Evolutionary conservation across 257 asterid genomes (phyloP), one percentile per base, ranked within the genome.

Genomic region (Solanum phureja): DNA sequence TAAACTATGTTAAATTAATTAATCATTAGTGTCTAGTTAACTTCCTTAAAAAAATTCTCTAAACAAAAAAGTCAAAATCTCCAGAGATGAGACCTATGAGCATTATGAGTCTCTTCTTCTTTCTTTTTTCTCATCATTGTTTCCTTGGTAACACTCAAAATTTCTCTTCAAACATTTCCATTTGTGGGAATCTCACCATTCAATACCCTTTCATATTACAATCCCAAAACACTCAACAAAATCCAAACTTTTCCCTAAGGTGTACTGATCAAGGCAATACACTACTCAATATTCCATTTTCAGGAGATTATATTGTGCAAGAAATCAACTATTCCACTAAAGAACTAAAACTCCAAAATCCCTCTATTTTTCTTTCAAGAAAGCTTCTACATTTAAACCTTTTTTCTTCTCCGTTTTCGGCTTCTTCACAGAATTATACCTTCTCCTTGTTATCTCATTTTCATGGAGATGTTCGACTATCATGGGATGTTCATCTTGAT

Each of bases 331-430:
- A 87, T 7, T 7, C 24, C 4, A n/a, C 11, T 13, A 82, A 83
- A 62, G 73, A n/a, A 24, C 12, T 90, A 21, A 58, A 64, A 86
- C 87, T 90, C 90, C 88, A 87, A 13, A 87, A 64, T 83, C 90
- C 91, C 19, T n/a, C 33, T 23, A 75, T 75, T 37, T 89, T 85
- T 75, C 90, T 89, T 21, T 90, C 90, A 62, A 74, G 49, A 14
- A 76, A 88, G 52, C 87, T 90, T 13, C 74, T 90, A 79, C 29
- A 66, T 24, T 73, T 58, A 9, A 72, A 14, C n/a, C 86, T 86
- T 34, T 46, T 83, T 10, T 21, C 23, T n/a, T 88, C 89, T 38
- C 89, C 84, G 7, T 46, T 89, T 35, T 31, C 69, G 12, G 68
- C 40, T 38, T 24, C 75, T 13, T 85, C 66, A 68, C 88, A 40